Base-by-base conservation (phyloP, 2,329 filamentous ascomycete species). In the Hypoxylon rubiginosum region DNA sequence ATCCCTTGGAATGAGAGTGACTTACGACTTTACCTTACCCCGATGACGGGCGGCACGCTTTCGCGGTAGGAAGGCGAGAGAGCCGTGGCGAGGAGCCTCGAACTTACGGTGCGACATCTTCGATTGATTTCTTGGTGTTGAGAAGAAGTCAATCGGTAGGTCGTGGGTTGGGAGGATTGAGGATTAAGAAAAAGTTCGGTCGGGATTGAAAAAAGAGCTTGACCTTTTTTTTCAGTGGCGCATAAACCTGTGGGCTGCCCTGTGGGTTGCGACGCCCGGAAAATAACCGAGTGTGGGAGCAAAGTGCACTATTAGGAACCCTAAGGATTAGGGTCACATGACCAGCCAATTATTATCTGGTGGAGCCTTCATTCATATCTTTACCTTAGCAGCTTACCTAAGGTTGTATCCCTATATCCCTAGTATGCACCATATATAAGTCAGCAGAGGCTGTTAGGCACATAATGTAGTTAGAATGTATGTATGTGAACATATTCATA, bases 1-100 rank as follows among this genome's bases (percentile, higher is more conserved):
- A 28, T 9, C 34, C 7, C 9, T 11, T 17, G 46, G 26, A 46
- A 41, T 34, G 34, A 24, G 69, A 71, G 73, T 56, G 61, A 88
- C 89, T 90, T 88, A 97, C 94, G 91, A 94, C 93, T 97, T 97
- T 83, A 97, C 95, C 90, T 97, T 97, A 84, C 95, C 95, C 79
- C 95, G 88, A 86, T 98, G 94, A 80, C 94, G 90, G 83, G 94
- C 89, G 79, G 94, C 93, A 82, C 95, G 91, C 93, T 97, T 97
- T 81, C 92, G 86, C 74, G 92, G 92, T 80, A 96, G 84, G 86
- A 90, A 95, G 77, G 92, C 92, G 83, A 98, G 88, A 81, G 92
- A 94, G 82, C 95, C 96, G 88, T 98, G 95, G 83, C 95, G 92
- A 82, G 94, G 94, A 82, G 94, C 94, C 90, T 97, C 85, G 80